Evolutionary conservation across 2,329 filamentous ascomycete species (phyloP), one percentile per base, ranked within the genome.

Genomic region (Colletotrichum sp.): DNA sequence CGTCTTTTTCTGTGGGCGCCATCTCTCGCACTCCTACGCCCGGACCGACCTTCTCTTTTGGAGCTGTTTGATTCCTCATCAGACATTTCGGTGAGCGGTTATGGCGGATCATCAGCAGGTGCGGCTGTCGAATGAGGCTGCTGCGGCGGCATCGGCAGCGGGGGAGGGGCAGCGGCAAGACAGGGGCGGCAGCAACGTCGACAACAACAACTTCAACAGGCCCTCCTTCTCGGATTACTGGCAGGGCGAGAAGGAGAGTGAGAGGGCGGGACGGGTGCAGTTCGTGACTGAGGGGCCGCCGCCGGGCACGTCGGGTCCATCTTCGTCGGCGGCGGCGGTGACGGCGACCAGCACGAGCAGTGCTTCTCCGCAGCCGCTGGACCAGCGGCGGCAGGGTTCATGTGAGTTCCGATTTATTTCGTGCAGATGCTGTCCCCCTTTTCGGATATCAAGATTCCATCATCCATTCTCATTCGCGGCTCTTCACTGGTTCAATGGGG

Each of bases 151-250:
- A 21, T 48, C 43, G 43, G 43, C 24, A n/a, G 69, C 57, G 48
- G 70, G 28, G 59, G 70, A 60, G 63, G 63, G 55, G 70, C 26
- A 61, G 52, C 43, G 52, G 9, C 72, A 64, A 28, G 72, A 52
- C 55, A 61, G 55, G 39, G 55, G 48, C 43, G 39, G 21, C 61
- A 26, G 32, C 61, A 64, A 9, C n/a, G 30, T 16, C 28, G 30
- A 67, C 55, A 77, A 77, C 67, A 74, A 75, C 28, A 72, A 79
- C 21, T 61, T 67, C 65, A 79, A 78, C 18, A 82, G 86, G 74
- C 87, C 87, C 4, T 88, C 87, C n/a, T 90, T 90, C 78, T 81
- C 83, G n/a, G 79, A 83, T 12, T 90, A 87, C 74, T 87, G 87
- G 87, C 88, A 85, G 78, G 85, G 83, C 60, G 85, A 83, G 21